These are phyloP conservation scores for Ehretia macrophylla DNA, from an alignment of 257 asterid species.

Conservation along the genomic window DNA sequence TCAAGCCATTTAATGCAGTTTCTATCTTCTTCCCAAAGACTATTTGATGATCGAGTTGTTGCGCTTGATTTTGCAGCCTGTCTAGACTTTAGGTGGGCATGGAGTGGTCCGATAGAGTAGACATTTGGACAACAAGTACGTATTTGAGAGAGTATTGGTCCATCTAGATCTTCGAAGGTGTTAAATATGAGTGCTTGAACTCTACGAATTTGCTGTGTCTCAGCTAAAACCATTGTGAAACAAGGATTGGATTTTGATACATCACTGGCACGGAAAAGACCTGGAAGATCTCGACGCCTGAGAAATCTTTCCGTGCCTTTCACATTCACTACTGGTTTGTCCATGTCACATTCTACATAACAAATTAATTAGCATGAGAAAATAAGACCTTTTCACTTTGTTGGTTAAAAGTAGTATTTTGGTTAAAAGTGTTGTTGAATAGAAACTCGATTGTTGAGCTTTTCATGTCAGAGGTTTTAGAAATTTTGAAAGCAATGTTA, in stretches of 20 bases:
- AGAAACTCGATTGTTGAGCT: no score
- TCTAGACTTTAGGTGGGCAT: conserved; percentile 16
- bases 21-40: conserved; percentile 18
- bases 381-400: background rate
- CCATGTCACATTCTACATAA: conserved; percentile 43
- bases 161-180: conserved; percentile 35
- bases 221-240: conserved; percentile 25
- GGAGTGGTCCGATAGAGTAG: conserved; percentile 33
- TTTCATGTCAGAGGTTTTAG: no score
- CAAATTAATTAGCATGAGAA: background rate
- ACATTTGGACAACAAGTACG: conserved; percentile 15
- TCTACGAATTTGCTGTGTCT: conserved; percentile 28
- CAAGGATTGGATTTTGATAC: conserved; percentile 11
- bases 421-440: conserved; percentile 28
- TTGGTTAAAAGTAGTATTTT: no score
- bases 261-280: conserved; percentile 32
- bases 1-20: conserved; percentile 30
- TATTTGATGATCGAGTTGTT: background rate
- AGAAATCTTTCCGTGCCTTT: conserved; percentile 61
- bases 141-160: conserved; percentile 19
- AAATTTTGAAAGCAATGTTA: no score
- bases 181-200: conserved; percentile 44
- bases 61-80: background rate
- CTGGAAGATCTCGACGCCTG: conserved; percentile 65
- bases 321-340: conserved; percentile 33